Base-by-base conservation (phyloP, 345 rosid genomes). In the Gossypium mustelinum region DNA sequence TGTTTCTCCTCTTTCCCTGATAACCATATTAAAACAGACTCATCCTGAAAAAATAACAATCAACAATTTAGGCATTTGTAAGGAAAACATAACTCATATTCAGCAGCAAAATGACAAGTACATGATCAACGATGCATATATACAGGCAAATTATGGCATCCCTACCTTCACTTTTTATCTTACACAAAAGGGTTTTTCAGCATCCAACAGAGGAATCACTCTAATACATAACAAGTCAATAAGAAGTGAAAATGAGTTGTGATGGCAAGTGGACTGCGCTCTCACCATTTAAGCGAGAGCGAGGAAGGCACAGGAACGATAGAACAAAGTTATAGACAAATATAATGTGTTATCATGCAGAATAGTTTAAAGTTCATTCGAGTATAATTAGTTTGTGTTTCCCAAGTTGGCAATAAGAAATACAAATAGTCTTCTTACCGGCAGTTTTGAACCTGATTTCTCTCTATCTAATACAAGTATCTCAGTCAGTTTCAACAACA, bases 11-110 rank as follows among this genome's bases (percentile, higher is more conserved):
- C 91, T 79, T 89, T 95, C 76, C 98, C 98, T 2, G 97, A 93
- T 77, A 90, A 87, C 99, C 99, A 95, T 88, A 91, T 95, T 82
- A 95, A 88, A 84, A 90, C 89, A 73, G 97, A 88, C 80, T 88
- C 99, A 66, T 95, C 99, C 99, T 93, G 98, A 77, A 85, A 84
- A 75, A 60, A 73, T 76, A 27, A 73, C 62, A 82, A 66, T 68
- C 58, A 74, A 45, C 57, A n/a, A 75, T 29, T 76, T 48, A 73
- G 76, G 48, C 22, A 61, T 63, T 18, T 12, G 29, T 17, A 6
- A 45, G 76, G 64, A 11, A 62, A 44, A 73, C 20, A 5, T 55
- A 24, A 71, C 22, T 71, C 51, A 45, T 45, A 9, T 44, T 45
- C 34, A 67, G 39, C 50, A 65, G 51, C 34, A 65, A 7, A 43